Percentiles rank a stretch among this genome's conserved stretches.
phyloP scores from a whole-genome alignment of 2,329 filamentous ascomycete species.

The Tolypocladium album region DNA sequence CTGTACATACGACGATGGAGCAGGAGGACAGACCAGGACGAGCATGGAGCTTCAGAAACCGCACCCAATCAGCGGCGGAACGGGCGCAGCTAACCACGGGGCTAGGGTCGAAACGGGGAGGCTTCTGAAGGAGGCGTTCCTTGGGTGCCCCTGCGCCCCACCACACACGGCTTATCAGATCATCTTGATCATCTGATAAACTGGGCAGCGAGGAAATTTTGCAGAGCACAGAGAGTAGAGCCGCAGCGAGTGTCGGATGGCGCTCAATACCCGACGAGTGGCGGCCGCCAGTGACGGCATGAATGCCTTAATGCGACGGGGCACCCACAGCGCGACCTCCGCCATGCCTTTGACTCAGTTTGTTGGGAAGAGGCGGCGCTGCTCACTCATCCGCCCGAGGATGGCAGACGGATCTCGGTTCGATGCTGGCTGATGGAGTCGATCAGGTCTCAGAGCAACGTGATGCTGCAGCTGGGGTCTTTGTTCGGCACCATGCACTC shows the following conservation, averaged over 20 bases:
- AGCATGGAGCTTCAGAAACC: not conserved
- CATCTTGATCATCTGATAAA: slow-evolving; percentile 3
- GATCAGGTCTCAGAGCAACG: not conserved
- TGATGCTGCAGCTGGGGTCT: not conserved
- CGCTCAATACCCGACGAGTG: not conserved
- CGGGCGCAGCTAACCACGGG: not conserved
- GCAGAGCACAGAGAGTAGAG: no score
- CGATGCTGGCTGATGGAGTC: not conserved
- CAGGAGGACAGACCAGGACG: not conserved
- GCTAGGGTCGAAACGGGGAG: not conserved
- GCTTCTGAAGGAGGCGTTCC: not conserved
- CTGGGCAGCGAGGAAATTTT: not conserved
- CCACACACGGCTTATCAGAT: not conserved
- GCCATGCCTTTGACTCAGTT: not conserved
- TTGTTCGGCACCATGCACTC: not conserved
- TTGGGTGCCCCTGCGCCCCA: not conserved
- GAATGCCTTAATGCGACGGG: not conserved
- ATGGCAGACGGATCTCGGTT: not conserved
- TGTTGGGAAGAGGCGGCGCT: not conserved
- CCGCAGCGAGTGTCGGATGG: not conserved
- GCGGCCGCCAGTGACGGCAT: not conserved
- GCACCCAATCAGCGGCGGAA: not conserved
- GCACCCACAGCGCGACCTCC: not conserved
- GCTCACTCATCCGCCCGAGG: not conserved
- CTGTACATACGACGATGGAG: not conserved